Evolutionary conservation across 495 filamentous ascomycete species (phyloP), one percentile per base, ranked within the genome.

Genomic region (Penicillium pulvis): DNA sequence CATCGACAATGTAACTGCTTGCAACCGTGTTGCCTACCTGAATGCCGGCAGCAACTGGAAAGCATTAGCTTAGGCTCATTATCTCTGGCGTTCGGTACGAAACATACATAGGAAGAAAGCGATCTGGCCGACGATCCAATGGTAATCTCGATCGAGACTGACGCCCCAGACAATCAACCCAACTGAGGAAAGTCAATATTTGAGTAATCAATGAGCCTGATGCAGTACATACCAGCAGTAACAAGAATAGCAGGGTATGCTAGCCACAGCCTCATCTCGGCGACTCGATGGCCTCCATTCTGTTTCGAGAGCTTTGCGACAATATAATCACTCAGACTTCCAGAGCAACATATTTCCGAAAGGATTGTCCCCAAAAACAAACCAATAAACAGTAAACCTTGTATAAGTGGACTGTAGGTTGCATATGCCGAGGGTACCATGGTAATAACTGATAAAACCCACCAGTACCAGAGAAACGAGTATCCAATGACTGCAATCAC

Each of bases 381-480:
- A 4, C 84, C 84, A 9, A 85, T 49, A 57, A 83, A 87, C 8
- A 86, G 63, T 0, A 88, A 67, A 3, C 85, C 84, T 60, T 87
- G 84, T 28, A 83, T 80, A 14, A 85, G 67, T 6, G 83, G 79
- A 0, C 66, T 62, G 54, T 81, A 84, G 10, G 65, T 53, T 30
- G 66, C 62, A 58, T 88, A 88, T n/a, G 84, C 85, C 19, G 76
- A 73, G 0, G 85, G 85, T 8, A 85, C 69, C 72, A 84, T 76
- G 4, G 85, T 87, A 23, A 87, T 81, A 11, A 87, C 72, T 0
- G 81, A 84, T 7, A 86, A 60, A 11, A 88, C 68, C 83, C 83
- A 87, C 84, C 84, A 87, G 67, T 87, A 87, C 81, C 81, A 85
- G 4, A 74, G 63, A 59, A 86, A 87, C 52, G 71, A 79, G 67